A percentile compares a stretch with the other conserved stretches of the same genome.
These are phyloP conservation scores for Ceratocystis albifundus DNA, from an alignment of 2,329 filamentous ascomycete species.

Conservation along the genomic window DNA sequence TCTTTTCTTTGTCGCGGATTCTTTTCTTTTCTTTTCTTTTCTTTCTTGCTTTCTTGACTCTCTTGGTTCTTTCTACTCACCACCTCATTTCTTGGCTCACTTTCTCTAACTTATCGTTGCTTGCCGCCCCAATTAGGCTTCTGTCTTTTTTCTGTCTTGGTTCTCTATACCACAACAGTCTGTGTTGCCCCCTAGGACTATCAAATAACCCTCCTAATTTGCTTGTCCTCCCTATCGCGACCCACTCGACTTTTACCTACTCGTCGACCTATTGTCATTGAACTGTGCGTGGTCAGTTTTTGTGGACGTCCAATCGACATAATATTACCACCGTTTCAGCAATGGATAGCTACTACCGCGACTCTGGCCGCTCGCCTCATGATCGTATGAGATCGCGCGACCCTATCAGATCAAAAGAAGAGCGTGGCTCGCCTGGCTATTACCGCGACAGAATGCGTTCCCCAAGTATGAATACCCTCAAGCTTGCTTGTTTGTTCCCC, in stretches of 20 bases:
- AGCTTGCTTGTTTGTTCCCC: conserved; percentile 1
- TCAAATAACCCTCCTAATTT: conserved; percentile 23
- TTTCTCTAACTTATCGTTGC: conserved; percentile 44
- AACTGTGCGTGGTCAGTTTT: not conserved
- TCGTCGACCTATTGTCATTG: not conserved
- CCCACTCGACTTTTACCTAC: not conserved
- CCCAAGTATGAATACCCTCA: conserved; percentile 46
- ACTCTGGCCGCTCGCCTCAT: conserved; percentile 42
- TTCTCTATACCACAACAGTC: conserved; percentile 23
- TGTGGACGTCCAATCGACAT: not conserved
- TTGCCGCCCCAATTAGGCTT: conserved; percentile 35
- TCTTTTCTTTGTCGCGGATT: conserved; percentile 19
- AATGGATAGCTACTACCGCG: conserved; percentile 50
- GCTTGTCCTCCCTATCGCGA: not conserved
- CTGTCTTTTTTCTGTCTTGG: conserved; percentile 27
- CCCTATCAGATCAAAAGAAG: conserved; percentile 41
- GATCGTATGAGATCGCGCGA: conserved; percentile 44
- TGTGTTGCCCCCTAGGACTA: conserved; percentile 28
- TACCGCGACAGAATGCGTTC: conserved; percentile 48
- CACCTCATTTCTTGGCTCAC: conserved; percentile 31
- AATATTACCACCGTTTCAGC: conserved; percentile 21
- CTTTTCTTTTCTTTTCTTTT: conserved; percentile 6
- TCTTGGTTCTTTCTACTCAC: conserved; percentile 24
- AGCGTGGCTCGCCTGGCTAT: conserved; percentile 40
- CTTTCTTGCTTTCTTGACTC: conserved; percentile 16